Base-by-base conservation (phyloP, 176 grass and related monocot species). In the Rhipidocladum racemiflorum region DNA sequence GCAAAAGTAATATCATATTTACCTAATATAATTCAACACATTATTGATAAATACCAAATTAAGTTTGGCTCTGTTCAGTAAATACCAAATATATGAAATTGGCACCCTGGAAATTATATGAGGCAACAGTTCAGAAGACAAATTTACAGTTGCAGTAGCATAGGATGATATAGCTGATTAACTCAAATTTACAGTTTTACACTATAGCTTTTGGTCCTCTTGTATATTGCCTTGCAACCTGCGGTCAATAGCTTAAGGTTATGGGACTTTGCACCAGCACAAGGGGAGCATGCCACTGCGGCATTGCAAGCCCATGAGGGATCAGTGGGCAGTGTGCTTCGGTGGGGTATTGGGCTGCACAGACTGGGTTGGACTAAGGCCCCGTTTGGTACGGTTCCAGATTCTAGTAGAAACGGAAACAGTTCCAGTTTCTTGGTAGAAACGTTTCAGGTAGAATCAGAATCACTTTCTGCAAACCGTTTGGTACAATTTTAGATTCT, bases 81-180 rank as follows among this genome's bases (percentile, higher is more conserved):
- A 61, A 25, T 46, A 36, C 11, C 16, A 43, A 18, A 12, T 39
- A 53, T 54, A 25, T 48, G 14, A 25, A 39, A 20, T 48, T 35
- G 40, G 16, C 11, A 61, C 54, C 29, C 18, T 72, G 32, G 38
- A 70, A 81, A 56, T 51, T 18, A 66, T 11, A 21, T 23, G 18
- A 81, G 71, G 36, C 70, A 75, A 83, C 34, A 64, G 34, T 55
- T 42, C 21, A 43, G 32, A 43, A 16, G 23, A 84, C 24, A 55
- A 43, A 7, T 27, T 67, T 53, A 67, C 20, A 53, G 27, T 64
- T 20, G 1, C 61, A 53, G 12, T 66, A 51, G 7, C 44, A 79
- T 15, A 51, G 15, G 27, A 46, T 5, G 42, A 51, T 55, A 74
- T 38, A 49, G 59, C 66, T 51, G 29, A 18, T 51, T 46, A 67